Base-by-base conservation (phyloP, 768 basidiomycete genomes). In the Hericium erinaceus region DNA sequence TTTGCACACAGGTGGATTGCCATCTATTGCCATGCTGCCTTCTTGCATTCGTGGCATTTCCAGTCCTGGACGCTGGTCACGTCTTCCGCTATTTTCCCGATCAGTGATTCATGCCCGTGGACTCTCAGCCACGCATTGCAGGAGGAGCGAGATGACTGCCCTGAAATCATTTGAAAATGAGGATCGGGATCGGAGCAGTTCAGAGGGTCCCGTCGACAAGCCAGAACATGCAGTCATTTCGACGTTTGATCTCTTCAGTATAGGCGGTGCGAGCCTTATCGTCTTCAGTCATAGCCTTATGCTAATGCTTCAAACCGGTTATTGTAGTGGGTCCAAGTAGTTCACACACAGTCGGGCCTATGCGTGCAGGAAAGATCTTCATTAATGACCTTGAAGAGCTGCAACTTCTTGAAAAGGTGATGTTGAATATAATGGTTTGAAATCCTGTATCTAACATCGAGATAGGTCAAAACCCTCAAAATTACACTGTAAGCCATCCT, bases 281-380 rank as follows among this genome's bases (percentile, higher is more conserved):
- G 12, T 59, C 1, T 40, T 33, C 33, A 33, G 6, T 33, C 6
- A 20, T 9, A 10, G 18, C 56, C 44, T 18, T 40, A 15, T 52
- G 49, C 18, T 33, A 33, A 33, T 33, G 33, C 33, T 33, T 33
- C 33, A 33, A 33, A 7, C 33, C 33, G 33, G 33, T 10, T 9
- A n/a, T 20, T 46, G n/a, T 26, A 80, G 80, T 80, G 39, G 82
- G 82, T 3, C 82, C 85, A 10, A 79, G 76, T 49, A 80, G 78
- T 44, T 81, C 80, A 1, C 85, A 87, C 66, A 87, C 85, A 0
- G 83, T 87, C 37, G 86, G 86, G 0, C 85, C 85, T n/a, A 95
- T 95, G 93, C 82, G 94, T 4, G 93, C 92, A 15, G 90, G 85
- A 9, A 91, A 83, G 58, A 95, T 95, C 62, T 95, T 95, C 68